A percentile compares a stretch with the other conserved stretches of the same genome.
Conservation (phyloP, 139 green algal genomes). For the Chlorella vulgaris region DNA sequence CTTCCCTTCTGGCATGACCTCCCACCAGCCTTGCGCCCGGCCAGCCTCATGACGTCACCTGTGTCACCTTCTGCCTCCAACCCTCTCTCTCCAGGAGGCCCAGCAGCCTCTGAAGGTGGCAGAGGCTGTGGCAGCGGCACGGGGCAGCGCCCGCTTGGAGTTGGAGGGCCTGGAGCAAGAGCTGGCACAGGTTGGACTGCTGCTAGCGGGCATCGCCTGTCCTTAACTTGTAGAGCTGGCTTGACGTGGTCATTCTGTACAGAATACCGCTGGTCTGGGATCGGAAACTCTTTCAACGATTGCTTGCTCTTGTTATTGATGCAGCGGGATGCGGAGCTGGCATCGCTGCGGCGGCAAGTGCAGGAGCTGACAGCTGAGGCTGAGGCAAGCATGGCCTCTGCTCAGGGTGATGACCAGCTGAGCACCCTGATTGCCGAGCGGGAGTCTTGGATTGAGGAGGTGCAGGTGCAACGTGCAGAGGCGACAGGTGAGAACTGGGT, state of each 20-base stretch:
- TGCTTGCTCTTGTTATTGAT: too few relatives aligned
- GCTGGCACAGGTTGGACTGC: neutral
- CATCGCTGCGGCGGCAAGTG: neutral
- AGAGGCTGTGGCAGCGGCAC: conserved; percentile 9
- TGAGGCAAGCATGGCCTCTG: neutral
- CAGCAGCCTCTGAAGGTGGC: conserved; percentile 19
- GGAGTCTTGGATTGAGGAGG: conserved; percentile 37
- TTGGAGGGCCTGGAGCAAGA: conserved; percentile 7
- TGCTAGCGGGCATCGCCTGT: neutral
- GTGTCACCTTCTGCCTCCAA: too few relatives aligned
- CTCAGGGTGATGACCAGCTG: conserved; percentile 10
- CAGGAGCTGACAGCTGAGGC: neutral
- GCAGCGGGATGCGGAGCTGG: conserved; percentile 15
- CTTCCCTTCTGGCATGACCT: too few relatives aligned
- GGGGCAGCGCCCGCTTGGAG: neutral
- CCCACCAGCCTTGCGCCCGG: too few relatives aligned
- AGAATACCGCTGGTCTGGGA: too few relatives aligned
- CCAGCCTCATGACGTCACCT: too few relatives aligned
- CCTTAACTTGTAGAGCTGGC: too few relatives aligned
- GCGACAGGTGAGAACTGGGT: conserved; percentile 3
- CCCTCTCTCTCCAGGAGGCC: too few relatives aligned
- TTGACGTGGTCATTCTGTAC: too few relatives aligned
- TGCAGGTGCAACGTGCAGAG: conserved; percentile 22
- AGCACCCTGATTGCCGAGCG: conserved; percentile 31
- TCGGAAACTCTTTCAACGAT: too few relatives aligned